These are phyloP conservation scores for Ramichloridium luteum DNA, from an alignment of 2,329 filamentous ascomycete species.

Conservation along the genomic window DNA sequence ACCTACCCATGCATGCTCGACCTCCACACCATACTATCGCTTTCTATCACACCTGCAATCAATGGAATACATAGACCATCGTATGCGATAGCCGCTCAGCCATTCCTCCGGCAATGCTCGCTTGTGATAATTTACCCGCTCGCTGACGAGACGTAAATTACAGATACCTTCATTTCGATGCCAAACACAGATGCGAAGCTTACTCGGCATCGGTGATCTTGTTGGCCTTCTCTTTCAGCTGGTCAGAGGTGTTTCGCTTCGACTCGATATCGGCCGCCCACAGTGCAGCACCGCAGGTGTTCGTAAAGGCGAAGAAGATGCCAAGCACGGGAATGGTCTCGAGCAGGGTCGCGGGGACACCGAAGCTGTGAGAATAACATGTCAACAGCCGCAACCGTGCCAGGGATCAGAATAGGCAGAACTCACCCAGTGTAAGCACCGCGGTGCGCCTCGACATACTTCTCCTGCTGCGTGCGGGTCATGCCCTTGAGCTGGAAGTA, in stretches of 20 bases:
- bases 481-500: conserved; percentile 91
- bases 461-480: conserved; percentile 50
- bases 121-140: too few relatives aligned
- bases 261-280: conserved; percentile 60
- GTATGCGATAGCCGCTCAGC: too few relatives aligned
- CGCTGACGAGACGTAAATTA: too few relatives aligned
- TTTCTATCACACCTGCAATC: too few relatives aligned
- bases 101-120: too few relatives aligned
- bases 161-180: too few relatives aligned
- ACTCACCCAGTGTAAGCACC: conserved; percentile 71
- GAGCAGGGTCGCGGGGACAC: conserved; percentile 67
- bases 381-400: too few relatives aligned
- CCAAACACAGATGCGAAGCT: background rate
- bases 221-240: conserved; percentile 22
- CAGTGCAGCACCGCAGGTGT: conserved; percentile 82
- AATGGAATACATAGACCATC: too few relatives aligned
- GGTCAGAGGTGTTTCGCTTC: conserved; percentile 21
- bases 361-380: conserved; percentile 33
- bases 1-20: too few relatives aligned
- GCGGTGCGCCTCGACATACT: conserved; percentile 57
- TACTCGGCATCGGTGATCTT: conserved; percentile 10
- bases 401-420: conserved; percentile 2
- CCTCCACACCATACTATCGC: too few relatives aligned
- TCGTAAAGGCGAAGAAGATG: conserved; percentile 80
- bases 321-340: conserved; percentile 75